Base-by-base conservation (phyloP, 805 yeast species). In the Wickerhamomyces bisporus region DNA sequence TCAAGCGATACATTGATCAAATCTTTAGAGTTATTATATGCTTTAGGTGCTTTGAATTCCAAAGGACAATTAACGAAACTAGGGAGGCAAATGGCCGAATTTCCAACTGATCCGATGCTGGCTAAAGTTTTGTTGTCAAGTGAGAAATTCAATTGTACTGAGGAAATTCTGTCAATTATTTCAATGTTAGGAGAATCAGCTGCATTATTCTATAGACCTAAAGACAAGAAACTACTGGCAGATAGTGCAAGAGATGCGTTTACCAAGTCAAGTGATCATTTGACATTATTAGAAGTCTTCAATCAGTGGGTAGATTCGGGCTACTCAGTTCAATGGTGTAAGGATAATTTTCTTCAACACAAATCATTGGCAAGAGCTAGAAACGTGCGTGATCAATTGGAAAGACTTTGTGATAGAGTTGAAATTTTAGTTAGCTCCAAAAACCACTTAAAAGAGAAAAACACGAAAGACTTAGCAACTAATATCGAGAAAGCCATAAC, bases 21-120 rank as follows among this genome's bases (percentile, higher is more conserved):
- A 38, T 81, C 96, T 0, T 62, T 91, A 26, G 93, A 87, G 44
- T 72, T 85, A 35, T 63, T 93, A n/a, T 91, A 86, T 57, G 79
- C 89, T 0, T 60, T 93, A 8, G 95, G 95, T 0, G 98, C 97
- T 0, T 62, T 93, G 38, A 87, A 85, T 48, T 78, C 81, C 9
- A 72, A 73, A 39, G 98, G 98, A 0, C 70, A 75, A 35, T 64
- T 93, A 28, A 91, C 98, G 0, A 66, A 74, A 33, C 54, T 79
- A 1, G 99, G 98, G 0, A 62, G 82, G 30, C 75, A 77, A 44
- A 89, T 93, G 96, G 82, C 96, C 2, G 87, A 81, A 41, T 86
- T 89, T 49, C 98, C 98, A 0, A 73, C 89, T 45, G 95, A 87
- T 48, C 97, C 97, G 4, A 86, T 86, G 70, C 70, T 88, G 51